phyloP scores from a whole-genome alignment of 768 basidiomycete species.

The Macrolepiota dolichaula region DNA sequence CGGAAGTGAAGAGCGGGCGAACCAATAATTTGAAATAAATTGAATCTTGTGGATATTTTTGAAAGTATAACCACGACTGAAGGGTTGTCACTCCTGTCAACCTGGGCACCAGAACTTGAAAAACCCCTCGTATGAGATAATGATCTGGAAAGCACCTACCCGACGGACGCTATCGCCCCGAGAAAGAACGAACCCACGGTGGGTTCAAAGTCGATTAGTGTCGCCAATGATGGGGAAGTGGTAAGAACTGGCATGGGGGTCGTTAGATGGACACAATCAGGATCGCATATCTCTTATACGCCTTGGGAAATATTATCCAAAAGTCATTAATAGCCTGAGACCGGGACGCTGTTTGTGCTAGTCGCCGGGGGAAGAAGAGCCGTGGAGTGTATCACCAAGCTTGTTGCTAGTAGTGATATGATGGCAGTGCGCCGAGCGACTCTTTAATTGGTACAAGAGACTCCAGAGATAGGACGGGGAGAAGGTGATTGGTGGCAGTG shows the following conservation, averaged over 20 bases:
- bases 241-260: neutral
- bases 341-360: neutral
- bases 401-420: neutral
- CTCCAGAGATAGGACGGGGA: neutral
- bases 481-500: neutral
- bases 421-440: neutral
- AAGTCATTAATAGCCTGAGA: conserved; percentile 4
- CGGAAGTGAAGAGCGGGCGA: neutral
- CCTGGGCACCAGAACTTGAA: neutral
- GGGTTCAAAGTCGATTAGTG: neutral
- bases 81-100: conserved; percentile 7
- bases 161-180: conserved; percentile 5
- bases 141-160: neutral
- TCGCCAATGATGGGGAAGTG: neutral
- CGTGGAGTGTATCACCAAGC: neutral
- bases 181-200: conserved; percentile 5
- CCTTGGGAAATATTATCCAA: neutral
- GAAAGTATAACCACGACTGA: conserved; percentile 10
- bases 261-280: neutral
- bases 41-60: conserved; percentile 6
- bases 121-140: neutral
- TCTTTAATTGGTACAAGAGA: neutral
- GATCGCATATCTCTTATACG: neutral
- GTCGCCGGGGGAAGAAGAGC: neutral
- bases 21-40: neutral